Evolutionary conservation across 2,329 filamentous ascomycete genomes (phyloP), one percentile per base, ranked within the genome.

Genomic region (Rutstroemia sp.): DNA sequence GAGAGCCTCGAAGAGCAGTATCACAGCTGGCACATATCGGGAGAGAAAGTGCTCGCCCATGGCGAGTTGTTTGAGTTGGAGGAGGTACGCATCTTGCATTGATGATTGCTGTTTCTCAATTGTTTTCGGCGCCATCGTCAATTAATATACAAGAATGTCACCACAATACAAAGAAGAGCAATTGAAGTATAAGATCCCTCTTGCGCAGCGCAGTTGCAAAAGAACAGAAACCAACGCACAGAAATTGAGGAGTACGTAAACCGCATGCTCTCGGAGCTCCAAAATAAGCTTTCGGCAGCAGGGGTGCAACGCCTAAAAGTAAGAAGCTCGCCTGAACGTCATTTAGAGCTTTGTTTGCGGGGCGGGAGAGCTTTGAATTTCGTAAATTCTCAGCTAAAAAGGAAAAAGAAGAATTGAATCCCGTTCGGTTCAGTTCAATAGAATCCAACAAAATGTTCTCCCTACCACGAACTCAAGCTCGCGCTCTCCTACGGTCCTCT

Each of bases 1-100:
- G n/a, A 68, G 38, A 2, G 64, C 63, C 59, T 69, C 67, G n/a
- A 57, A 54, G 1, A 68, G 51, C 1, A 69, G 49, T 4, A 68
- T 52, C 4, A 64, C 34, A 19, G 60, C 59, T 25, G 63, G 58
- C 3, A 63, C 61, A 58, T 64, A 67, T 59, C 60, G 61, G 1
- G 67, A 64, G 9, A 65, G 48, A n/a, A 61, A 62, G 59, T 69
- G 64, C 17, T 56, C 50, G 14, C 64, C 65, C 51, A 66, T 60
- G 4, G 62, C 62, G 14, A 69, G 51, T 44, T 64, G 58, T 51
- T 58, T 64, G 25, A 57, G 59, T 52, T 66, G 64, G 51, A 49
- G 58, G 54, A 16, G 9, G 12, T 34, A 64, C 50, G 17, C 48
- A 50, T 38, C 58, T n/a, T 40, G 60, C 17, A 55, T 30, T 40